Conservation (phyloP, 805 yeast genomes). For the Wickerhamomyces strasburgensis region DNA sequence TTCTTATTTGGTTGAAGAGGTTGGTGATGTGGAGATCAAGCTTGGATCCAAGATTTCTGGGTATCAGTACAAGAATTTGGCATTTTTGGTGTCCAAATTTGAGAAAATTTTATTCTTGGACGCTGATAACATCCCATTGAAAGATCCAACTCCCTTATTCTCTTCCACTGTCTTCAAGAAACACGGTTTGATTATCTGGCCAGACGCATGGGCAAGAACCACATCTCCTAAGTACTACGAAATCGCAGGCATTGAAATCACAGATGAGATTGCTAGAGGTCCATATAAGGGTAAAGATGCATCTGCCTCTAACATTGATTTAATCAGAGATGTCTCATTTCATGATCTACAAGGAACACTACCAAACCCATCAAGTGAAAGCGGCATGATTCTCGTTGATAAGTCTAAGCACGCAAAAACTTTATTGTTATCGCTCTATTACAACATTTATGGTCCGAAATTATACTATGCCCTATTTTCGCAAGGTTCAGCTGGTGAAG, state of each 20-base stretch:
- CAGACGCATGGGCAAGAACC: slow-evolving; percentile 68
- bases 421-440: slow-evolving; percentile 48
- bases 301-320: slow-evolving; percentile 2
- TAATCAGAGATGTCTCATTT: slow-evolving; percentile 31
- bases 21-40: slow-evolving; percentile 45
- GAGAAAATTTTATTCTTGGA: slow-evolving; percentile 66
- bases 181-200: slow-evolving; percentile 53
- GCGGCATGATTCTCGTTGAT: slow-evolving; percentile 57
- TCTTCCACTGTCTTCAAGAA: slow-evolving; percentile 37
- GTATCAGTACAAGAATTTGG: slow-evolving; percentile 63
- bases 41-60: slow-evolving; percentile 45
- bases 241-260: slow-evolving; percentile 39
- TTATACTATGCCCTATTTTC: slow-evolving; percentile 57
- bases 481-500: slow-evolving; percentile 71
- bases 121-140: slow-evolving; percentile 67
- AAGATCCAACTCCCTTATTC: slow-evolving; percentile 50
- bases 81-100: slow-evolving; percentile 63
- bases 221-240: slow-evolving; percentile 56
- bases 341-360: slow-evolving; percentile 55
- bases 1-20: slow-evolving; percentile 51
- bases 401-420: slow-evolving; percentile 50
- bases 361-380: slow-evolving; percentile 61
- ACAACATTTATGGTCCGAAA: slow-evolving; percentile 56
- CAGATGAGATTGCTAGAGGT: slow-evolving; percentile 31
- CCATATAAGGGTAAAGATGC: slow-evolving; percentile 22